These are phyloP conservation scores for Berkeleyomyces rouxiae DNA, from an alignment of 2,329 filamentous ascomycete species.

Conservation along the genomic window DNA sequence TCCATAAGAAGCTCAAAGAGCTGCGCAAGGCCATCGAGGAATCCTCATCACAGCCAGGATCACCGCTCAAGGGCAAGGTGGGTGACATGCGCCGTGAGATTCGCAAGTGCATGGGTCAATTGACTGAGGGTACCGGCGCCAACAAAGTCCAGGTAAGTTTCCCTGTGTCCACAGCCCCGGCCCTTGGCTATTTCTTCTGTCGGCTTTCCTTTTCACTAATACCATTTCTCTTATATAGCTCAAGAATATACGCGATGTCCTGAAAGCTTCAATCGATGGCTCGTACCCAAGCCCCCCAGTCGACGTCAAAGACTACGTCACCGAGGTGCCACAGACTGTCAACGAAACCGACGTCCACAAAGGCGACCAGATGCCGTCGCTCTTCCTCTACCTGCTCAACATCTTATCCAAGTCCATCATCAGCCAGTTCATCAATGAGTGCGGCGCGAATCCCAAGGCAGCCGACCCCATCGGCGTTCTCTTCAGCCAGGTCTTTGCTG, in stretches of 20 bases:
- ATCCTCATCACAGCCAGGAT: constrained; percentile 31
- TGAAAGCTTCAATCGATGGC: constrained; percentile 28
- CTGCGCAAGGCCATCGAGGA: constrained; percentile 45
- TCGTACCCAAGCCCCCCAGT: constrained; percentile 30
- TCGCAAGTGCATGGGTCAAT: constrained; percentile 54
- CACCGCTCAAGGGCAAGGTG: constrained; percentile 44
- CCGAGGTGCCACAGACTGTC: constrained; percentile 27
- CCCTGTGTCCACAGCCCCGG: neutral
- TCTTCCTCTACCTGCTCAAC: constrained; percentile 61
- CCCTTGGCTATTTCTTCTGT: neutral
- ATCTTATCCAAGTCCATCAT: constrained; percentile 59
- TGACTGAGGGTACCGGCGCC: constrained; percentile 46
- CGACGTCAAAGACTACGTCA: constrained; percentile 38
- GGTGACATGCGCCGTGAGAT: constrained; percentile 58
- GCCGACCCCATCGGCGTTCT: constrained; percentile 71
- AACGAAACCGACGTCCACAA: constrained; percentile 33
- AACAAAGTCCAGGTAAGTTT: constrained; percentile 26
- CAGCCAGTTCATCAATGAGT: constrained; percentile 52
- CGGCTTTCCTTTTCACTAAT: neutral
- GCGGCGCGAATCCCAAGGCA: constrained; percentile 42
- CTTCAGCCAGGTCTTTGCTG: constrained; percentile 57
- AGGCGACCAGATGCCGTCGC: constrained; percentile 38
- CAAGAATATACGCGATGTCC: constrained; percentile 35
- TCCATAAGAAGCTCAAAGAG: constrained; percentile 54
- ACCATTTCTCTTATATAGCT: constrained; percentile 7